phyloP scores from a whole-genome alignment of 768 basidiomycete species.

The Polyporus arcularius region DNA sequence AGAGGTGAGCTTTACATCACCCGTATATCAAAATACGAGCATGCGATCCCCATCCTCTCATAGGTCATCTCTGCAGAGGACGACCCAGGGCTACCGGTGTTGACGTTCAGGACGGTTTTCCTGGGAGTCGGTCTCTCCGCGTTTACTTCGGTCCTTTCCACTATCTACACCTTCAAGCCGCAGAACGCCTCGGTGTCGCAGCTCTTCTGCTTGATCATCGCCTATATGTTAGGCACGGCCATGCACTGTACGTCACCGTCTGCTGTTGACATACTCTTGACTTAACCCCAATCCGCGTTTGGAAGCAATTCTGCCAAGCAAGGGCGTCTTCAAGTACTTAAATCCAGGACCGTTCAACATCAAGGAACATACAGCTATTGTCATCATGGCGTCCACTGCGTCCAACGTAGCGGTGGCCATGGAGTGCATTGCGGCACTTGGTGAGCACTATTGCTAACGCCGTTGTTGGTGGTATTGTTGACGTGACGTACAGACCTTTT shows the following conservation, averaged over 20 bases:
- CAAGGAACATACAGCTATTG: conserved; percentile 65
- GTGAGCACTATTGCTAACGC: conserved; percentile 29
- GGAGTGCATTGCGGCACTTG: conserved; percentile 59
- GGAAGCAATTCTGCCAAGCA: conserved; percentile 42
- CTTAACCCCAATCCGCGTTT: conserved; percentile 19
- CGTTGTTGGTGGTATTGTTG: not conserved
- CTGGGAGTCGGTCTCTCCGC: conserved; percentile 51
- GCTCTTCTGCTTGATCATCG: conserved; percentile 57
- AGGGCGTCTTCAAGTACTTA: conserved; percentile 53
- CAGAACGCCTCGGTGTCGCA: conserved; percentile 54
- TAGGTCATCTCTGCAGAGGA: conserved; percentile 52
- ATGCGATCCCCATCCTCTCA: not conserved
- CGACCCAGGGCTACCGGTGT: conserved; percentile 47
- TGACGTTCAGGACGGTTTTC: conserved; percentile 51
- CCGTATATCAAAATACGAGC: not conserved
- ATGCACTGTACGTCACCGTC: conserved; percentile 45
- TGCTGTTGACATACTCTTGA: conserved; percentile 11
- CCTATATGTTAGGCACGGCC: conserved; percentile 52
- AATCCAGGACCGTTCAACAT: conserved; percentile 67
- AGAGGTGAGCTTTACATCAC: conserved; percentile 29
- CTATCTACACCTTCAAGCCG: conserved; percentile 40
- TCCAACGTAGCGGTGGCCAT: conserved; percentile 59
- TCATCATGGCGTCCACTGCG: conserved; percentile 62
- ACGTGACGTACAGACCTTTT: conserved; percentile 44
- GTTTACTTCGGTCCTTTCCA: conserved; percentile 43